These are phyloP conservation scores for Trametes punicea DNA, from an alignment of 768 basidiomycete species.

Conservation along the genomic window DNA sequence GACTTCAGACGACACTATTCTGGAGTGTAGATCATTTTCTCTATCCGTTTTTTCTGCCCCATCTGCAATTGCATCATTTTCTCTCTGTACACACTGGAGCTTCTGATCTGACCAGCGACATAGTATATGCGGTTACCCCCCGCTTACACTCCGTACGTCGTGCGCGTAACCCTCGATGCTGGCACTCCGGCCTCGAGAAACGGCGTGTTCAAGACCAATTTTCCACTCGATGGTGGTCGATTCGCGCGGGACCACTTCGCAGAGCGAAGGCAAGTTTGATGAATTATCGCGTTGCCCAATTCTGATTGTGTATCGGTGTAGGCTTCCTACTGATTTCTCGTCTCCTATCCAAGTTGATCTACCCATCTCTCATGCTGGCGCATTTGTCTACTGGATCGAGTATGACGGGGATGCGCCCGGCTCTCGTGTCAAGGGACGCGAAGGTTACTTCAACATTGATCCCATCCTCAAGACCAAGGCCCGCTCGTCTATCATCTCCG, in stretches of 20 bases:
- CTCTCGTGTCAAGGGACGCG: conserved; percentile 71
- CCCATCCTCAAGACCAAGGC: conserved; percentile 76
- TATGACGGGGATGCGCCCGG: conserved; percentile 64
- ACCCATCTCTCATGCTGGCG: conserved; percentile 94
- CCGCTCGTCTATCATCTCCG: conserved; percentile 67
- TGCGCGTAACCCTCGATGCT: conserved; percentile 88
- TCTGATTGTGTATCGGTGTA: conserved; percentile 27
- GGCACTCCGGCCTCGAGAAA: conserved; percentile 89
- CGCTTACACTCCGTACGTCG: conserved; percentile 81
- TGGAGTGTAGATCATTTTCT: no score
- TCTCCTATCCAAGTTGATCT: conserved; percentile 93
- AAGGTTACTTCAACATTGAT: conserved; percentile 96
- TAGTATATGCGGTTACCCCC: conserved; percentile 97
- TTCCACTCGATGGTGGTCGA: conserved; percentile 87
- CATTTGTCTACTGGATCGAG: conserved; percentile 94
- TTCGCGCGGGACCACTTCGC: conserved; percentile 76
- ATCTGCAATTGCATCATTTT: no score
- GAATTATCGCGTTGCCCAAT: background rate
- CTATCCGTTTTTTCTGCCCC: no score
- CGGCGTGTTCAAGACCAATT: conserved; percentile 94
- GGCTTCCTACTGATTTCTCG: conserved; percentile 81
- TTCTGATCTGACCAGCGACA: background rate
- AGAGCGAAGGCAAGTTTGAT: conserved; percentile 63
- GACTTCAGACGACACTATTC: conserved; percentile 4
- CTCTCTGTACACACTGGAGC: background rate